Conservation (phyloP, 2,329 filamentous ascomycete genomes). For the Ceratocystis smalleyi region DNA sequence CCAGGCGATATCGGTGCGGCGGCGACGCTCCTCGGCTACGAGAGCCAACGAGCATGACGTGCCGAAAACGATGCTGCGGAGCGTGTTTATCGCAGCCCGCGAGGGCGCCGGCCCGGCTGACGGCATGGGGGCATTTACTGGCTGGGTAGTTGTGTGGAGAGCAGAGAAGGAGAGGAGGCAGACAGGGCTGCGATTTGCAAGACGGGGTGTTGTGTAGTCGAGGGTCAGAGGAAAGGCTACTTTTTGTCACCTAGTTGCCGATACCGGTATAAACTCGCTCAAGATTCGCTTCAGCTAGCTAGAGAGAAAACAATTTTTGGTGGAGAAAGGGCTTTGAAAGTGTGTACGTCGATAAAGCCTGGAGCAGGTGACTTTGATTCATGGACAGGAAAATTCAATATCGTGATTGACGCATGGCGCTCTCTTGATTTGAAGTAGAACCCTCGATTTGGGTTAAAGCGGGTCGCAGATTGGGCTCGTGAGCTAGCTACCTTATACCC, state of each 20-base stretch:
- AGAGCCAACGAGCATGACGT: slow-evolving; percentile 42
- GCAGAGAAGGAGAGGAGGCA: not conserved
- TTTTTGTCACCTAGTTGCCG: not conserved
- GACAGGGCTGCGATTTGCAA: not conserved
- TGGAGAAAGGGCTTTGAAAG: too few species aligned
- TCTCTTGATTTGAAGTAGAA: not conserved
- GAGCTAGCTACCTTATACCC: not conserved
- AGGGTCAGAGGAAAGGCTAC: not conserved
- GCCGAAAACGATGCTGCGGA: slow-evolving; percentile 40
- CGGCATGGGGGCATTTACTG: slow-evolving; percentile 26
- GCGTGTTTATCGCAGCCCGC: slow-evolving; percentile 38
- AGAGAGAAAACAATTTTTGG: too few species aligned
- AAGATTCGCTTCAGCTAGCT: too few species aligned
- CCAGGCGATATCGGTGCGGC: slow-evolving; percentile 36
- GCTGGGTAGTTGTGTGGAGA: not conserved
- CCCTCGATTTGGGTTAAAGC: not conserved
- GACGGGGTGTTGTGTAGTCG: not conserved
- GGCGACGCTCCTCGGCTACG: slow-evolving; percentile 41
- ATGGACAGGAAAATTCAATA: not conserved
- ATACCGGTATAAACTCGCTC: too few species aligned
- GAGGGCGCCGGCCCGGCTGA: slow-evolving; percentile 36
- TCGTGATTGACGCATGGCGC: not conserved
- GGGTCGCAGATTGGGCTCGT: not conserved
- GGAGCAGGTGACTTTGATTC: not conserved
- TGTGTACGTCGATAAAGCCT: too few species aligned